A percentile compares a stretch with the other conserved stretches of the same genome.
These are phyloP conservation scores for Aspergillus ochraceoroseus DNA, from an alignment of 2,329 filamentous ascomycete genomes.

Conservation along the genomic window DNA sequence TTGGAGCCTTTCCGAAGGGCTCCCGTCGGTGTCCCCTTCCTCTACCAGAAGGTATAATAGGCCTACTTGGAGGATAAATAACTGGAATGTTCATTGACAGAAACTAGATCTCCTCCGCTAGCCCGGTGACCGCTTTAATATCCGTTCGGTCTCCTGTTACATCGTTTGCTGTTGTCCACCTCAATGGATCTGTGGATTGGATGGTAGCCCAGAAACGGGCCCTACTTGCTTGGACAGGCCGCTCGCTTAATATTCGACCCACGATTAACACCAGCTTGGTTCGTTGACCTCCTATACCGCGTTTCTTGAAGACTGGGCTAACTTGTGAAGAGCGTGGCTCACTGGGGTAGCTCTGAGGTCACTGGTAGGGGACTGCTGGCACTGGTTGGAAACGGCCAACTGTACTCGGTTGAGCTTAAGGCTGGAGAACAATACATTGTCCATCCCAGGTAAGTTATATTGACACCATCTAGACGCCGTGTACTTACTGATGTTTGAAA, in stretches of 20 bases:
- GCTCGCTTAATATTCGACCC: slow-evolving; percentile 71
- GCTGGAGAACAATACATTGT: slow-evolving; percentile 85
- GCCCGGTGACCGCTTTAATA: slow-evolving; percentile 80
- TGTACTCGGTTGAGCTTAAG: slow-evolving; percentile 77
- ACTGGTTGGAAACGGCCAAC: slow-evolving; percentile 77
- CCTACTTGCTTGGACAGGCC: slow-evolving; percentile 92
- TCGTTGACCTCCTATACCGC: slow-evolving; percentile 17
- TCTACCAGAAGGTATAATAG: slow-evolving; percentile 66
- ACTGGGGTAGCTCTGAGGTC: slow-evolving; percentile 87
- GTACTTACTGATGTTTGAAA: slow-evolving; percentile 30
- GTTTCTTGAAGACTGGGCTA: slow-evolving; percentile 27
- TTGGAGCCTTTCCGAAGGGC: slow-evolving; percentile 78
- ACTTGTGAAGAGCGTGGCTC: slow-evolving; percentile 59
- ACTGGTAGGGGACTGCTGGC: slow-evolving; percentile 84
- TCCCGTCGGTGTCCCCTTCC: slow-evolving; percentile 79
- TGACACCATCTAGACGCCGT: neutral
- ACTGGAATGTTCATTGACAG: slow-evolving; percentile 13
- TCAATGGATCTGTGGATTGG: slow-evolving; percentile 95
- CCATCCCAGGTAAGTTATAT: slow-evolving; percentile 60
- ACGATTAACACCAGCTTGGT: slow-evolving; percentile 68
- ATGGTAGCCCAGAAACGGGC: slow-evolving; percentile 82
- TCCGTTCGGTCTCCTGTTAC: slow-evolving; percentile 81
- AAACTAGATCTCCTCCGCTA: slow-evolving; percentile 70
- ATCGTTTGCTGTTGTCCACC: slow-evolving; percentile 78
- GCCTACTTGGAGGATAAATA: neutral